Evolutionary conservation across 2,329 filamentous ascomycete genomes (phyloP).

Genomic region (Fusarium succisae): DNA sequence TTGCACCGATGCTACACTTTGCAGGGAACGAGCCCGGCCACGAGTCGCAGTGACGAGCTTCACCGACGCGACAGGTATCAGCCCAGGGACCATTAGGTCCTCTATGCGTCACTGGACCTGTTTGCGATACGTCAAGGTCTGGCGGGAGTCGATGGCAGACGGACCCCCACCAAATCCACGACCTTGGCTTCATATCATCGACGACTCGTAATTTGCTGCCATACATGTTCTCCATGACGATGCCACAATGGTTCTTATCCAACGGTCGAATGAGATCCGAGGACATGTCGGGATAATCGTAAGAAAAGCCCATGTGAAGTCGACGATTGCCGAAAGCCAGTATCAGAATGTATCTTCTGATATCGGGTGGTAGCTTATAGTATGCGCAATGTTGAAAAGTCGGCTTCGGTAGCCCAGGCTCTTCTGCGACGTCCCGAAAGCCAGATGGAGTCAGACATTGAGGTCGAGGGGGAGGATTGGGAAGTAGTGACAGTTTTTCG

Average conservation of each 20-base stretch:
- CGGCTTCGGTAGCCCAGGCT: too few relatives aligned
- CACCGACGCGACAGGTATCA: neutral
- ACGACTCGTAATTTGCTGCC: neutral
- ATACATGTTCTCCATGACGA: neutral
- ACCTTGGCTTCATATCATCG: neutral
- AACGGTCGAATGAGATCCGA: accelerated
- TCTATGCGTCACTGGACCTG: neutral
- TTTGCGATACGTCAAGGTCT: neutral
- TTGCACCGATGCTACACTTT: neutral
- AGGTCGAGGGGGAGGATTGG: neutral
- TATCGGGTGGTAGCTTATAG: neutral
- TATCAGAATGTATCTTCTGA: neutral
- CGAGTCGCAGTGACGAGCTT: neutral
- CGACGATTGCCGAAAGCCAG: neutral
- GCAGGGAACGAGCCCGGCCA: neutral
- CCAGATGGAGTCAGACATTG: neutral
- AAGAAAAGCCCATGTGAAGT: neutral
- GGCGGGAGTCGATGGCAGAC: neutral
- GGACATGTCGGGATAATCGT: neutral
- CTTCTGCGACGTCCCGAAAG: neutral
- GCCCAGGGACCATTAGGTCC: neutral
- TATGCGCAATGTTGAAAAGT: neutral
- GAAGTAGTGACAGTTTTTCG: neutral
- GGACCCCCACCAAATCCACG: neutral
- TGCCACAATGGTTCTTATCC: neutral